Percentiles rank a stretch among this genome's conserved stretches.
Conservation (phyloP, 2,329 filamentous ascomycete genomes). For the Fusarium annulatum region DNA sequence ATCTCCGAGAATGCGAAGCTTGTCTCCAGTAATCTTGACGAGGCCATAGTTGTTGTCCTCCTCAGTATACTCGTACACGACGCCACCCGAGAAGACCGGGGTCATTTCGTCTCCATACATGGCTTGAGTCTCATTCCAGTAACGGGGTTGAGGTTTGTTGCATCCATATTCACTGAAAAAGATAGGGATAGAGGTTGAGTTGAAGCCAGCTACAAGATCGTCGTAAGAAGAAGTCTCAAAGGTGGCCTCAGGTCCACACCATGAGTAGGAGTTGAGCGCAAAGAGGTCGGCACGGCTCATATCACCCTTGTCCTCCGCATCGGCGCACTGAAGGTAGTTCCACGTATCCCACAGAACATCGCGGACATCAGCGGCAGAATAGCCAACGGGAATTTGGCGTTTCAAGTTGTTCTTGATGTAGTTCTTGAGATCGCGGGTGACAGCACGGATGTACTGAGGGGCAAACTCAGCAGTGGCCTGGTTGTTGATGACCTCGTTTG, state of each 20-base stretch:
- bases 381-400: constrained; percentile 79
- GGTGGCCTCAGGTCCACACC: constrained; percentile 71
- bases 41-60: constrained; percentile 75
- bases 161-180: constrained; percentile 89
- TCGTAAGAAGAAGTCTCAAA: constrained; percentile 73
- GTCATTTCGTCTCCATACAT: constrained; percentile 80
- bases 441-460: constrained; percentile 78
- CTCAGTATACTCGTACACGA: constrained; percentile 85
- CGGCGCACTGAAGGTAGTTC: constrained; percentile 79
- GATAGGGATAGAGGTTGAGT: constrained; percentile 73
- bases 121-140: constrained; percentile 79
- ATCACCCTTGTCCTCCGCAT: constrained; percentile 63
- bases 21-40: constrained; percentile 69
- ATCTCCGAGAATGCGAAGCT: constrained; percentile 69
- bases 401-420: constrained; percentile 79
- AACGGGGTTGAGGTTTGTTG: constrained; percentile 76
- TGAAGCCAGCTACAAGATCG: constrained; percentile 72
- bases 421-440: constrained; percentile 83
- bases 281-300: constrained; percentile 78
- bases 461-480: constrained; percentile 67
- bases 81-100: constrained; percentile 75
- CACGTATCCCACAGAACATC: constrained; percentile 77
- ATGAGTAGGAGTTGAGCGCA: constrained; percentile 79
- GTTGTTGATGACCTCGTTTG: constrained; percentile 81
- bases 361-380: constrained; percentile 84